phyloP scores from a whole-genome alignment of 331 rosid genomes.

The Rhamnella rubrinervis region DNA sequence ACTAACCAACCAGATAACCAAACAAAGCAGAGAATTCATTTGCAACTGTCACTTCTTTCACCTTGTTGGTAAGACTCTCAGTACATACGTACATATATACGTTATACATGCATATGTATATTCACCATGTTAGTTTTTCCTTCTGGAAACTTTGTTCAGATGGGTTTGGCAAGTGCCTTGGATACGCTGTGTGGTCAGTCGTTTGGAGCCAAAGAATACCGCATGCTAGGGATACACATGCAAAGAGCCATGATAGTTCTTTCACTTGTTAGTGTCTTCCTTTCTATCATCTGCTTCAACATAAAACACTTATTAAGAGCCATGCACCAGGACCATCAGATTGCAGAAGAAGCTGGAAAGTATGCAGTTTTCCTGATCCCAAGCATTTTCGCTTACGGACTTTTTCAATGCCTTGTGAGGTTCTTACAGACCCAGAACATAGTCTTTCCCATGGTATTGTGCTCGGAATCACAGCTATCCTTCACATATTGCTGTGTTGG shows the following conservation, averaged over 20 bases:
- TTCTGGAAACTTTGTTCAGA: not conserved
- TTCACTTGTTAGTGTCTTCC: not conserved
- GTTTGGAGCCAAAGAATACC: constrained; percentile 10
- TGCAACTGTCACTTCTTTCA: constrained; percentile 60
- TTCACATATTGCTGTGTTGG: constrained; percentile 54
- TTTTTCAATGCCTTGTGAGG: constrained; percentile 56
- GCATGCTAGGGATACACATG: constrained; percentile 4
- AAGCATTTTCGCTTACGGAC: constrained; percentile 7
- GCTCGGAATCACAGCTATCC: constrained; percentile 47
- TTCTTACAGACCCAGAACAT: constrained; percentile 59
- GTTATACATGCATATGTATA: too few species aligned
- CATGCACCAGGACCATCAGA: constrained; percentile 3
- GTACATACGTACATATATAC: too few species aligned
- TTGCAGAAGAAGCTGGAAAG: constrained; percentile 7
- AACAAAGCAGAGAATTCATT: too few species aligned
- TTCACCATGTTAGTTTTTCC: too few species aligned
- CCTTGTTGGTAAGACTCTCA: constrained; percentile 50
- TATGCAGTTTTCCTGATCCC: constrained; percentile 11
- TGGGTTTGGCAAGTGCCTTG: constrained; percentile 1
- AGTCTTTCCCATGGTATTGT: constrained; percentile 52
- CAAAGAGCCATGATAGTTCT: constrained; percentile 6
- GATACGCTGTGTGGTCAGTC: constrained; percentile 6
- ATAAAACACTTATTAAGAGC: not conserved
- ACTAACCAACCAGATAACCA: too few species aligned
- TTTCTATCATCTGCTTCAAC: not conserved